Percentiles rank a stretch among this genome's conserved stretches.
phyloP scores from a whole-genome alignment of 768 basidiomycete genomes.

The Calocera viscosa region DNA sequence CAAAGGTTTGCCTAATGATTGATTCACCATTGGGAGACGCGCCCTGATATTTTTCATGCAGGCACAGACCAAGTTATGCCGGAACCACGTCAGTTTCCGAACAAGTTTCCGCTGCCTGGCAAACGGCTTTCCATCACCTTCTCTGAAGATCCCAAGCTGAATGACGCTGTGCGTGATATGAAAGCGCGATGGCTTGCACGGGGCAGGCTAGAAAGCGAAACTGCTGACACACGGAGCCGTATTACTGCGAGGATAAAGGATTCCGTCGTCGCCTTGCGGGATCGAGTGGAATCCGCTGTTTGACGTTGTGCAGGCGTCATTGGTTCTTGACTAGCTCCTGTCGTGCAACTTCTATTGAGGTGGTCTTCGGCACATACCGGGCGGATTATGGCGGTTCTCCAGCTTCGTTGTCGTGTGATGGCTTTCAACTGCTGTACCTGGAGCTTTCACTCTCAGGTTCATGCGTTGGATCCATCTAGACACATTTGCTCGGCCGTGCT shows the following conservation, averaged over 20 bases:
- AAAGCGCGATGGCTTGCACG: neutral
- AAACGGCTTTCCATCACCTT: slow-evolving; percentile 61
- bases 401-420: too few species aligned
- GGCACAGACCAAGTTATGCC: slow-evolving; percentile 87
- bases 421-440: too few species aligned
- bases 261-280: neutral
- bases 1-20: slow-evolving; percentile 38
- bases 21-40: neutral
- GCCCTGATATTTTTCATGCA: slow-evolving; percentile 19
- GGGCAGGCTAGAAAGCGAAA: neutral
- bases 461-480: too few species aligned
- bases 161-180: neutral
- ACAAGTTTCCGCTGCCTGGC: slow-evolving; percentile 56
- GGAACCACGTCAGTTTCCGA: slow-evolving; percentile 63
- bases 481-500: too few species aligned
- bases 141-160: neutral
- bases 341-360: too few species aligned
- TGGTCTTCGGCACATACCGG: too few species aligned
- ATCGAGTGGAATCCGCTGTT: neutral
- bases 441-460: too few species aligned
- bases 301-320: too few species aligned
- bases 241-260: neutral
- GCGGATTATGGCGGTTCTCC: too few species aligned
- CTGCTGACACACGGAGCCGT: neutral
- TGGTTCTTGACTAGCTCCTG: too few species aligned